These are phyloP conservation scores for Paecilomyces niveus DNA, from an alignment of 2,329 filamentous ascomycete species.

Conservation along the genomic window DNA sequence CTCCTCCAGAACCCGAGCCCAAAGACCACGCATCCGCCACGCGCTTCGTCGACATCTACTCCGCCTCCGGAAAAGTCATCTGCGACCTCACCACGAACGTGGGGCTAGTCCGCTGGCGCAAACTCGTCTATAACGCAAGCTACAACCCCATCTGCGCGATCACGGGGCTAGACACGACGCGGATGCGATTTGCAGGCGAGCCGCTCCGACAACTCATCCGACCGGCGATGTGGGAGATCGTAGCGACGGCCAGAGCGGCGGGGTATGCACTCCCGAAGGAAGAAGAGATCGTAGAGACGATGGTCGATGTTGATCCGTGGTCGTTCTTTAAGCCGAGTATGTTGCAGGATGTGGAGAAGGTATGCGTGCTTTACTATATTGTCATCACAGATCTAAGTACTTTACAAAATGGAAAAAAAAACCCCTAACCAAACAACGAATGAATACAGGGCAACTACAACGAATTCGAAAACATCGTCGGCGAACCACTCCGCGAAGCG, in stretches of 20 bases:
- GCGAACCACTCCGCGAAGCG: conserved; percentile 47
- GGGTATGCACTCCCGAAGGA: conserved; percentile 39
- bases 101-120: conserved; percentile 23
- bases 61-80: conserved; percentile 38
- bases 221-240: conserved; percentile 44
- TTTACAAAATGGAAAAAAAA: neutral
- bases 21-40: conserved; percentile 21
- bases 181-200: conserved; percentile 40
- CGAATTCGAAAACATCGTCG: conserved; percentile 49
- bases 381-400: no score
- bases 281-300: conserved; percentile 31
- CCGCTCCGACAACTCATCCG: conserved; percentile 42
- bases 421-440: neutral
- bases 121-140: conserved; percentile 45
- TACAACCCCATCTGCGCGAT: conserved; percentile 50
- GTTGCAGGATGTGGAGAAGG: conserved; percentile 47
- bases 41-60: conserved; percentile 44
- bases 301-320: conserved; percentile 45
- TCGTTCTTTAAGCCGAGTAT: conserved; percentile 48
- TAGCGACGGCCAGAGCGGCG: conserved; percentile 36
- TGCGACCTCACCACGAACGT: conserved; percentile 31
- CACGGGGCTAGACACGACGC: conserved; percentile 44
- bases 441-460: conserved; percentile 43
- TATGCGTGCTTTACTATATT: neutral
- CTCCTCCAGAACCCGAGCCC: neutral